Conservation (phyloP, 2,329 filamentous ascomycete genomes). For the Diaporthe vaccinii region DNA sequence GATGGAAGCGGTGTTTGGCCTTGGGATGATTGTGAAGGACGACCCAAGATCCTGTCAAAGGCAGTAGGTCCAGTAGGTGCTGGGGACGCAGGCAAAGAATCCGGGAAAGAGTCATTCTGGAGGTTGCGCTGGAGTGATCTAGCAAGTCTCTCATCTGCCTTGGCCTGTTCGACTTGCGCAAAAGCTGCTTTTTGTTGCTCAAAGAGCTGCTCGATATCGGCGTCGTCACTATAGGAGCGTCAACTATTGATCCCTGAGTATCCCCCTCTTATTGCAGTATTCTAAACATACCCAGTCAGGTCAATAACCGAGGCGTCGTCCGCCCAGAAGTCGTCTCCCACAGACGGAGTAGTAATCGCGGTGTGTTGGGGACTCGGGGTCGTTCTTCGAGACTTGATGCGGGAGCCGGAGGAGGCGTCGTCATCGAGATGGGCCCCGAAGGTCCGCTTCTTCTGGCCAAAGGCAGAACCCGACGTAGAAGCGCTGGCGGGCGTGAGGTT, state of each 20-base stretch:
- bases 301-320: slow-evolving; percentile 53
- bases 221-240: slow-evolving; percentile 45
- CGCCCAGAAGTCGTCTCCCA: slow-evolving; percentile 34
- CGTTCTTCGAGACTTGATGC: slow-evolving; percentile 40
- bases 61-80: slow-evolving; percentile 40
- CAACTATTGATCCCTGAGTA: neutral
- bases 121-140: slow-evolving; percentile 40
- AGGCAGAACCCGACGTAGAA: slow-evolving; percentile 10
- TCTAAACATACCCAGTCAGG: slow-evolving; percentile 51
- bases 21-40: slow-evolving; percentile 28
- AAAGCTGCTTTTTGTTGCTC: slow-evolving; percentile 52
- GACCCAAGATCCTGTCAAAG: slow-evolving; percentile 43
- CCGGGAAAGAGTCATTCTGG: slow-evolving; percentile 6
- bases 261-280: neutral
- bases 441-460: slow-evolving; percentile 34
- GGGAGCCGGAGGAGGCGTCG: slow-evolving; percentile 27
- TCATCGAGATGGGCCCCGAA: slow-evolving; percentile 35
- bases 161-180: slow-evolving; percentile 53
- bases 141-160: slow-evolving; percentile 50
- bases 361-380: slow-evolving; percentile 42
- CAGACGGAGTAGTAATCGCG: slow-evolving; percentile 34
- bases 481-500: slow-evolving; percentile 36
- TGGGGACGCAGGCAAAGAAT: slow-evolving; percentile 3
- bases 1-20: neutral
- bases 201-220: slow-evolving; percentile 43